phyloP scores from a whole-genome alignment of 495 filamentous ascomycete species.

The Xanthoparmelia taractica region DNA sequence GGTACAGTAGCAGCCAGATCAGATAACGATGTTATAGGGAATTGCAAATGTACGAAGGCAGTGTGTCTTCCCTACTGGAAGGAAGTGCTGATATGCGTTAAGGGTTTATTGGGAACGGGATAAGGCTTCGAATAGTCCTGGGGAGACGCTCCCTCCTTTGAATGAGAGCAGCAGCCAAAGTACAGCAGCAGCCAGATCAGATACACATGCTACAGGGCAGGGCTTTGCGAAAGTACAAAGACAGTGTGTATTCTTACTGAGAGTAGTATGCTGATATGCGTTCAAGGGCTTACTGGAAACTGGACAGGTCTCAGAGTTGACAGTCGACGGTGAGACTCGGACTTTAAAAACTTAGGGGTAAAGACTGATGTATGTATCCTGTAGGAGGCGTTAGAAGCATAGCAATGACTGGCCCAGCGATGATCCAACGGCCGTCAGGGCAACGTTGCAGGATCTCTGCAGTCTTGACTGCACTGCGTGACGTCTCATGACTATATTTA shows the following conservation, averaged over 20 bases:
- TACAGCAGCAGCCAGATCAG: neutral
- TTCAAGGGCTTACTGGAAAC: neutral
- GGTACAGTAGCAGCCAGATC: no score
- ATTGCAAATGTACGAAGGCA: no score
- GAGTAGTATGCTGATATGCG: neutral
- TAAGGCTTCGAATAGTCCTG: no score
- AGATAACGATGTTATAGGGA: no score
- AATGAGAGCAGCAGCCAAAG: neutral
- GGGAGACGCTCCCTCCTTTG: no score
- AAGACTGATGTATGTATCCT: neutral
- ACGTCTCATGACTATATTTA: neutral
- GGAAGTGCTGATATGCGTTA: no score
- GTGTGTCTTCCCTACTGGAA: no score
- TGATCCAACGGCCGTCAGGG: constrained; percentile 1
- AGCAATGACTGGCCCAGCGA: constrained; percentile 3
- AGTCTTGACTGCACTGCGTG: neutral
- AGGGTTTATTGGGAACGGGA: no score
- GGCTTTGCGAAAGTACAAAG: neutral
- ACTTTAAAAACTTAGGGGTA: neutral
- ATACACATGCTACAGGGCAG: neutral
- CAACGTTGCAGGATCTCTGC: constrained; percentile 7
- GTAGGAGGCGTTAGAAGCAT: neutral
- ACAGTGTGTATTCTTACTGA: no score
- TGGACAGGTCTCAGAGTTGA: neutral
- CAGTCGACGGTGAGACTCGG: neutral